Evolutionary conservation across 177 flowering plant species (phyloP).

Genomic region (Vitis hybrid): DNA sequence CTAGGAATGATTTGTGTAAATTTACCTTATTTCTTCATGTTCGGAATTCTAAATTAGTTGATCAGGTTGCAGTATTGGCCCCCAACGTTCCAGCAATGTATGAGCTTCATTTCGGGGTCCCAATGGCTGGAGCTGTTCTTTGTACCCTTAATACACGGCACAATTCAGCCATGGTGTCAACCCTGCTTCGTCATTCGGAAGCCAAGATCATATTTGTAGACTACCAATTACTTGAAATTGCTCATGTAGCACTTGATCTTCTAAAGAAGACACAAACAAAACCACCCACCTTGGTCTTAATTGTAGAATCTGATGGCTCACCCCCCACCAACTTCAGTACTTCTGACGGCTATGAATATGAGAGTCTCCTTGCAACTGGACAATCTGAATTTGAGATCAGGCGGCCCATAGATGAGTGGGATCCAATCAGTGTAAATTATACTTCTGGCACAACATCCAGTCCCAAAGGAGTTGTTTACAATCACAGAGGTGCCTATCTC

Average conservation of each 20-base stretch:
- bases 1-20: no score
- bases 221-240: slow-evolving; percentile 20
- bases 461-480: slow-evolving; percentile 38
- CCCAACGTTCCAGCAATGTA: slow-evolving; percentile 46
- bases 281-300: slow-evolving; percentile 21
- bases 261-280: slow-evolving; percentile 4
- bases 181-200: slow-evolving; percentile 24
- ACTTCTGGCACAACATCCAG: slow-evolving; percentile 42
- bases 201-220: slow-evolving; percentile 37
- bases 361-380: slow-evolving; percentile 18
- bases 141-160: slow-evolving; percentile 43
- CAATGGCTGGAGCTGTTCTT: slow-evolving; percentile 46
- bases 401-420: slow-evolving; percentile 29
- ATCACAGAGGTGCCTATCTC: no score
- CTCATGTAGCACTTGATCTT: slow-evolving; percentile 21
- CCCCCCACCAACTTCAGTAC: not conserved
- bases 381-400: slow-evolving; percentile 13
- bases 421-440: slow-evolving; percentile 35
- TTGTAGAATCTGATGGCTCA: slow-evolving; percentile 10
- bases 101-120: slow-evolving; percentile 49
- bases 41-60: not conserved
- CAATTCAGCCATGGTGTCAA: slow-evolving; percentile 38
- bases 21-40: no score
- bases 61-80: slow-evolving; percentile 39
- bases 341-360: slow-evolving; percentile 6